Evolutionary conservation across 2,329 filamentous ascomycete species (phyloP).

Genomic region (Sporothrix globosa): DNA sequence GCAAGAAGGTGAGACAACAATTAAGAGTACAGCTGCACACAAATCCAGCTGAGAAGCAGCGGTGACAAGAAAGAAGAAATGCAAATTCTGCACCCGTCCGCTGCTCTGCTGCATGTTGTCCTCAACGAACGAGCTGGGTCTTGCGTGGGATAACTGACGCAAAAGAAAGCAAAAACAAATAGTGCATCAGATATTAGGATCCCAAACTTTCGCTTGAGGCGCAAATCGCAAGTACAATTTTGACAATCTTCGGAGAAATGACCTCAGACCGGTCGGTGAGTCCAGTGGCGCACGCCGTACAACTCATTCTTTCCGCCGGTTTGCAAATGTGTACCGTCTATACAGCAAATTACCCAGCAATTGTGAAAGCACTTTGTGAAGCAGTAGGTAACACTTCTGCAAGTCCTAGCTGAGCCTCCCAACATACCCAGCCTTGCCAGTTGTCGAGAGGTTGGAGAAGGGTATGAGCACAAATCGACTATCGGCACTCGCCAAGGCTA

Average conservation of each 20-base stretch:
- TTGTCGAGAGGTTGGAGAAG: background rate
- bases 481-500: background rate
- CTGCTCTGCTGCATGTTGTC: constrained; percentile 18
- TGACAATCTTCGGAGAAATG: constrained; percentile 1
- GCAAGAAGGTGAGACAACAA: constrained; percentile 28
- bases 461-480: background rate
- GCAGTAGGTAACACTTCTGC: background rate
- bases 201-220: background rate
- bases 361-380: background rate
- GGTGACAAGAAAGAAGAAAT: constrained; percentile 28
- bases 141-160: background rate
- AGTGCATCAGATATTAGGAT: background rate
- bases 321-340: background rate
- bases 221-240: background rate
- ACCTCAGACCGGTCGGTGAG: background rate
- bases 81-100: background rate
- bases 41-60: constrained; percentile 30
- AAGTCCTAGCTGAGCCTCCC: constrained; percentile 9
- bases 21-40: constrained; percentile 15
- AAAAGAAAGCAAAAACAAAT: background rate
- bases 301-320: too few relatives aligned
- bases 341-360: background rate
- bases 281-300: background rate
- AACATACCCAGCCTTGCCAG: constrained; percentile 19
- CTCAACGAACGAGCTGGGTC: constrained; percentile 21